Evolutionary conservation across 495 filamentous ascomycete genomes (phyloP).

Genomic region (Aspergillus biplanus): DNA sequence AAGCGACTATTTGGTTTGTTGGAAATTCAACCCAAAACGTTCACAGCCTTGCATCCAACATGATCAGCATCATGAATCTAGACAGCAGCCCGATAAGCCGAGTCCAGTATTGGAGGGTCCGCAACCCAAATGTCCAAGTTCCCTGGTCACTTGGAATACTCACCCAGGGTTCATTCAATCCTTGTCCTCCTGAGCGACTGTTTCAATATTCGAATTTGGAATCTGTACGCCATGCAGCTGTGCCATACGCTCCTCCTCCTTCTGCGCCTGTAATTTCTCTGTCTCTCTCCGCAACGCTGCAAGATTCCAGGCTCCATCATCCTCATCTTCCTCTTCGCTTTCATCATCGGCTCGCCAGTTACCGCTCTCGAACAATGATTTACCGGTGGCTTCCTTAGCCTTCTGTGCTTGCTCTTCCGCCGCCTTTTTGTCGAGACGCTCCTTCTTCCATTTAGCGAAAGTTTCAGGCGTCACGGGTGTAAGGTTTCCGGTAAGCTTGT

Average conservation of each 20-base stretch:
- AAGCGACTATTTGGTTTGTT: slow-evolving; percentile 13
- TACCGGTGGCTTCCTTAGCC: slow-evolving; percentile 93
- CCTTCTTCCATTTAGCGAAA: slow-evolving; percentile 95
- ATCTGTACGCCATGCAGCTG: slow-evolving; percentile 36
- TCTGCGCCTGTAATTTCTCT: slow-evolving; percentile 55
- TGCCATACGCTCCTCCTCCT: slow-evolving; percentile 49
- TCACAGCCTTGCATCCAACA: slow-evolving; percentile 24
- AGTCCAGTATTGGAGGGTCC: slow-evolving; percentile 32
- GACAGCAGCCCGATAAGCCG: slow-evolving; percentile 29
- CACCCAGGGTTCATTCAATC: slow-evolving; percentile 38
- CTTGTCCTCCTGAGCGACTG: slow-evolving; percentile 33
- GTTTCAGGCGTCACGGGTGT: slow-evolving; percentile 92
- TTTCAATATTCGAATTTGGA: slow-evolving; percentile 27
- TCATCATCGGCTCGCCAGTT: slow-evolving; percentile 80
- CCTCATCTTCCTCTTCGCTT: slow-evolving; percentile 63
- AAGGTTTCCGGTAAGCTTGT: slow-evolving; percentile 85
- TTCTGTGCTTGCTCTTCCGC: slow-evolving; percentile 85
- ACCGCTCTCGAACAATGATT: slow-evolving; percentile 93
- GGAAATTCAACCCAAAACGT: slow-evolving; percentile 12
- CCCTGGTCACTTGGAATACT: slow-evolving; percentile 29
- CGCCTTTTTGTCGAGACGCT: slow-evolving; percentile 91
- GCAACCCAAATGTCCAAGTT: slow-evolving; percentile 37
- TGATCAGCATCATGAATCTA: slow-evolving; percentile 30
- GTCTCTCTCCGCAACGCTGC: slow-evolving; percentile 74
- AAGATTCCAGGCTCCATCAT: slow-evolving; percentile 70